phyloP scores from a whole-genome alignment of 75 land plant species.

The Pinus tabuliformis region DNA sequence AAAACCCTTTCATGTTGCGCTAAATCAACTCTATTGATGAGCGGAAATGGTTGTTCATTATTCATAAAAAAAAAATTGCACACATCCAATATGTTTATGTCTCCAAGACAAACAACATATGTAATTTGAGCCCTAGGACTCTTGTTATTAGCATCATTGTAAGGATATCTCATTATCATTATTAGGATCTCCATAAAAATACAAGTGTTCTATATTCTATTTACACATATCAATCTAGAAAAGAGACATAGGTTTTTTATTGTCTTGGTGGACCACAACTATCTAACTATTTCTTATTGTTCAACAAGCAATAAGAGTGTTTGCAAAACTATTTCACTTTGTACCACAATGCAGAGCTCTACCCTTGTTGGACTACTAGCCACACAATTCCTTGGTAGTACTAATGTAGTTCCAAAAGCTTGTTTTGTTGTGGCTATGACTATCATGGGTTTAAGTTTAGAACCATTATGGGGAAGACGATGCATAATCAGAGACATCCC shows the following conservation, averaged over 20 bases:
- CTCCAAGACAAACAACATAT: too few relatives aligned
- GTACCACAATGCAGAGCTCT: conserved; percentile 99
- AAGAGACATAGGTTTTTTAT: neutral
- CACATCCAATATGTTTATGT: too few relatives aligned
- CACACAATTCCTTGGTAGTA: conserved; percentile 88
- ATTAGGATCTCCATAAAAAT: too few relatives aligned
- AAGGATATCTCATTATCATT: too few relatives aligned
- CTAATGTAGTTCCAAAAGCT: conserved; percentile 93
- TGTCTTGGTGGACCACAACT: neutral
- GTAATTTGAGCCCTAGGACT: too few relatives aligned
- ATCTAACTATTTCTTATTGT: neutral
- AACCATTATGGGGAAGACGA: conserved; percentile 95
- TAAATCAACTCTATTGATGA: too few relatives aligned
- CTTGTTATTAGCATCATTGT: too few relatives aligned
- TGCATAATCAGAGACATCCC: conserved; percentile 48
- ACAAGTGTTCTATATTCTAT: too few relatives aligned
- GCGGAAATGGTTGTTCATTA: too few relatives aligned
- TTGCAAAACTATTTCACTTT: conserved; percentile 76
- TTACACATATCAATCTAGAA: too few relatives aligned
- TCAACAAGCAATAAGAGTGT: conserved; percentile 72
- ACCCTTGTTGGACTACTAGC: conserved; percentile 95
- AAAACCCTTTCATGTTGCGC: too few relatives aligned
- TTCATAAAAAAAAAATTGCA: too few relatives aligned
- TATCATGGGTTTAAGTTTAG: conserved; percentile 84
- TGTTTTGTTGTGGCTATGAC: conserved; percentile 98